Evolutionary conservation across 1,139 yeast genomes (phyloP).

Genomic region (Kodamaea suecica): DNA sequence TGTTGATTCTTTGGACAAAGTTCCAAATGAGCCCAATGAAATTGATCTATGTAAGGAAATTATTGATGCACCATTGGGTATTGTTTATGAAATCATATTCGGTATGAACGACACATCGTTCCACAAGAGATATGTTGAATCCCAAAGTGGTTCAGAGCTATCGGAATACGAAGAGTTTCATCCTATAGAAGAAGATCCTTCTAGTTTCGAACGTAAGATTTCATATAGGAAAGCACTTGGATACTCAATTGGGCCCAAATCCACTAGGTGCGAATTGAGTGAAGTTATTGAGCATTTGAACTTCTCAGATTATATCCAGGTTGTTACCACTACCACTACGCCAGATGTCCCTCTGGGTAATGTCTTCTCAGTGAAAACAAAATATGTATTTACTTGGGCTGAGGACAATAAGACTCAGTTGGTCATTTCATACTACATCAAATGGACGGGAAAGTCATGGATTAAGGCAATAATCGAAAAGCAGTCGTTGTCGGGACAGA

Average conservation of each 20-base stretch:
- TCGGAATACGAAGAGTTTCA: slow-evolving; percentile 39
- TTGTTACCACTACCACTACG: slow-evolving; percentile 41
- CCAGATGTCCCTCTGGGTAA: slow-evolving; percentile 64
- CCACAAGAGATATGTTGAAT: slow-evolving; percentile 37
- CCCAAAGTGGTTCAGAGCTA: slow-evolving; percentile 49
- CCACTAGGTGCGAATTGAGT: slow-evolving; percentile 49
- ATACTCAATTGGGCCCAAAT: slow-evolving; percentile 56
- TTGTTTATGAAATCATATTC: slow-evolving; percentile 46
- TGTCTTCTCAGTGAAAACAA: slow-evolving; percentile 49
- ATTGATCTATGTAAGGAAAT: slow-evolving; percentile 32
- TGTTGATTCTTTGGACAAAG: slow-evolving; percentile 16
- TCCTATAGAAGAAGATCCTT: slow-evolving; percentile 31
- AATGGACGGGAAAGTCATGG: slow-evolving; percentile 60
- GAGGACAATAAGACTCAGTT: slow-evolving; percentile 39
- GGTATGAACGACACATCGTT: slow-evolving; percentile 41
- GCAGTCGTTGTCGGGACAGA: slow-evolving; percentile 48
- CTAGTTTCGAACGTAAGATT: slow-evolving; percentile 33
- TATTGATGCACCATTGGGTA: slow-evolving; percentile 48
- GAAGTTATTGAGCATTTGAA: slow-evolving; percentile 45
- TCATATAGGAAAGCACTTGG: slow-evolving; percentile 48
- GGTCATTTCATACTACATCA: slow-evolving; percentile 41
- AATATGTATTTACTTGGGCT: slow-evolving; percentile 50
- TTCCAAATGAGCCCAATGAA: slow-evolving; percentile 24
- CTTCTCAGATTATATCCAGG: slow-evolving; percentile 33
- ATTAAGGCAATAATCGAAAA: slow-evolving; percentile 53